Conservation (phyloP, 352 stramenopile species). For the Pythium sp. region DNA sequence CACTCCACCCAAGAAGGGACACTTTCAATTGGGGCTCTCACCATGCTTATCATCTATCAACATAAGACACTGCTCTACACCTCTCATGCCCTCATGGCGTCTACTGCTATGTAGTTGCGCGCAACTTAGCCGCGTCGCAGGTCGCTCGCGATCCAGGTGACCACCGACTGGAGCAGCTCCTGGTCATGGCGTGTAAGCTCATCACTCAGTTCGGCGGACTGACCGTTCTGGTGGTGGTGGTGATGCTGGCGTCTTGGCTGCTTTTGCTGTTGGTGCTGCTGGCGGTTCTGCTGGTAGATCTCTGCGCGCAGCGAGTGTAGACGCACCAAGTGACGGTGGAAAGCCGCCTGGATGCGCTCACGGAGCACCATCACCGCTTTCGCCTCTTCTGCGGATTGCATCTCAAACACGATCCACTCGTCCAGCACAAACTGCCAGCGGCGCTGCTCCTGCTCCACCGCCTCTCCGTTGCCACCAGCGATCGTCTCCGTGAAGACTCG, state of each 20-base stretch:
- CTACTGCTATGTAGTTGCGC: neutral
- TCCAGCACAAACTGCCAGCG: conserved; percentile 64
- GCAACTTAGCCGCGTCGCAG: conserved; percentile 20
- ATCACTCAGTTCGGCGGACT: neutral
- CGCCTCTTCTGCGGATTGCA: conserved; percentile 41
- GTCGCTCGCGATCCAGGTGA: conserved; percentile 54
- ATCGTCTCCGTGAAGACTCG: conserved; percentile 26
- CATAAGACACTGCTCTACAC: neutral
- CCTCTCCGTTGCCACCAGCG: conserved; percentile 24
- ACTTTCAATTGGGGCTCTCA: neutral
- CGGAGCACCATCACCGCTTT: conserved; percentile 47
- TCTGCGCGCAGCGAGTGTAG: conserved; percentile 38
- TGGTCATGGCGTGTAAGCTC: conserved; percentile 44
- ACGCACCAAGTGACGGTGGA: conserved; percentile 64
- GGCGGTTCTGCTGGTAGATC: conserved; percentile 11
- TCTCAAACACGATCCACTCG: conserved; percentile 73
- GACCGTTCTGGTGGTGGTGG: neutral
- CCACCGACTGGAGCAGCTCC: conserved; percentile 44
- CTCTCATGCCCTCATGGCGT: neutral
- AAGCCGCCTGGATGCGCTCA: conserved; percentile 53
- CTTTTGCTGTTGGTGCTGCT: conserved; percentile 11
- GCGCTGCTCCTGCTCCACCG: conserved; percentile 14
- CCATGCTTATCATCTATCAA: no score
- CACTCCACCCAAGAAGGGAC: no score
- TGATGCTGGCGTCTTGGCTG: neutral